Evolutionary conservation across 805 yeast species (phyloP), one percentile per base, ranked within the genome.

Genomic region (Saturnispora ahearnii): DNA sequence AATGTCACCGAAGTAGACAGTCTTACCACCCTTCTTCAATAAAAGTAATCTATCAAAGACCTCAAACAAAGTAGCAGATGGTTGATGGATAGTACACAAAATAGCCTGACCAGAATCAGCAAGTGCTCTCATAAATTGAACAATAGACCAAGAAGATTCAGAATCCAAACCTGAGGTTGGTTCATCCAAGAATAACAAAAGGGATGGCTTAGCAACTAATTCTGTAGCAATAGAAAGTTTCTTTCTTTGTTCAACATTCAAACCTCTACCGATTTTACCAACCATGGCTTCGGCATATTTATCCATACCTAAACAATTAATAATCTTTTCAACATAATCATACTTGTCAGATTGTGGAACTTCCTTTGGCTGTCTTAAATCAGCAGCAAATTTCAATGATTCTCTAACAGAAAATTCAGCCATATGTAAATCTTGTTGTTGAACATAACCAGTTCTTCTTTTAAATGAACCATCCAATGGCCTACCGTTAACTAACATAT

Each of bases 131-230:
- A 73, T 69, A 58, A 77, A 70, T 59, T 74, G 72, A 53, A 76
- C 72, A 59, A 78, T 74, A 10, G 82, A 72, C 78, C 79, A 72
- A 11, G 82, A 79, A 37, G 82, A 74, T 58, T 73, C 74, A 13
- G 81, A 73, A 59, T 77, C 81, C 51, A 77, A 63, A 48, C 82
- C 82, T 45, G 81, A 76, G 21, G 82, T 78, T 46, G 81, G 81
- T 59, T 78, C 82, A 66, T 78, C 82, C 56, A 79, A 67, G 59
- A 79, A 77, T 34, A 73, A 59, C 52, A 79, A 65, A 46, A 78
- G 62, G 5, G 76, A 67, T 21, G 81, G 81, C 52, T 73, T 76
- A 21, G 81, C 76, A 47, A 76, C 80, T 46, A 77, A 64, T 57
- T 77, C 80, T 41, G 74, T 77, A 48, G 78, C 81, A 57, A 77